Percentiles rank a stretch among this genome's conserved stretches.
Evolutionary conservation across 2,329 filamentous ascomycete genomes (phyloP).

Genomic region (Nannizzia gypsea): DNA sequence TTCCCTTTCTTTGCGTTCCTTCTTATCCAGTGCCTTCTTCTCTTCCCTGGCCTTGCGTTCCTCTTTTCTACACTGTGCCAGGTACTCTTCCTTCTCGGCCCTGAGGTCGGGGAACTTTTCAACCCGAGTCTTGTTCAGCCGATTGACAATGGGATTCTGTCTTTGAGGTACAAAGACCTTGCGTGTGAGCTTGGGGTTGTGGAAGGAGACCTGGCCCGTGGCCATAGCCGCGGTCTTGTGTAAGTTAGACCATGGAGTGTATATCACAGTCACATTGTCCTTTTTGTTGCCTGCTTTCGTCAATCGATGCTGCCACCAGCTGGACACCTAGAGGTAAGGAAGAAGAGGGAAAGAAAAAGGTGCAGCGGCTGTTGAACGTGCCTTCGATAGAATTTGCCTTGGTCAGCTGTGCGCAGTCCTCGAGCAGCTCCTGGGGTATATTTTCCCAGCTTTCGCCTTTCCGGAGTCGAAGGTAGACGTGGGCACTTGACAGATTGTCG

Average conservation of each 20-base stretch:
- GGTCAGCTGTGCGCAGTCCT: constrained; percentile 89
- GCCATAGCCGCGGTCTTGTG: constrained; percentile 95
- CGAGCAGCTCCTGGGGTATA: constrained; percentile 62
- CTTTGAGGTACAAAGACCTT: constrained; percentile 66
- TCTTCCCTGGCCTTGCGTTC: constrained; percentile 42
- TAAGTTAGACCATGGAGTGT: constrained; percentile 94
- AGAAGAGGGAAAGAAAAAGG: neutral
- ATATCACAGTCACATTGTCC: constrained; percentile 91
- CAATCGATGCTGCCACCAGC: neutral
- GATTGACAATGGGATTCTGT: constrained; percentile 85
- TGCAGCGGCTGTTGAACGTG: constrained; percentile 23
- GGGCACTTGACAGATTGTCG: constrained; percentile 91
- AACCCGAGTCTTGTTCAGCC: constrained; percentile 92
- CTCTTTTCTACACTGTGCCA: constrained; percentile 57
- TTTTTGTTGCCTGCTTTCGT: constrained; percentile 73
- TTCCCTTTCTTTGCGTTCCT: constrained; percentile 58
- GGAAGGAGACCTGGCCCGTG: constrained; percentile 86
- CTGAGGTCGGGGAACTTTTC: constrained; percentile 77
- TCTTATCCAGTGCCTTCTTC: constrained; percentile 30
- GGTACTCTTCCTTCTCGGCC: constrained; percentile 66
- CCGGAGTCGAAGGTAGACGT: constrained; percentile 81
- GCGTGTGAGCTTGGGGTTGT: constrained; percentile 73
- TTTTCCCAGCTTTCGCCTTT: constrained; percentile 73
- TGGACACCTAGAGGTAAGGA: neutral
- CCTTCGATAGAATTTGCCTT: constrained; percentile 99